A percentile compares a stretch with the other conserved stretches of the same genome.
phyloP scores from a whole-genome alignment of 768 basidiomycete species.

The Coprinopsis marcescibilis region DNA sequence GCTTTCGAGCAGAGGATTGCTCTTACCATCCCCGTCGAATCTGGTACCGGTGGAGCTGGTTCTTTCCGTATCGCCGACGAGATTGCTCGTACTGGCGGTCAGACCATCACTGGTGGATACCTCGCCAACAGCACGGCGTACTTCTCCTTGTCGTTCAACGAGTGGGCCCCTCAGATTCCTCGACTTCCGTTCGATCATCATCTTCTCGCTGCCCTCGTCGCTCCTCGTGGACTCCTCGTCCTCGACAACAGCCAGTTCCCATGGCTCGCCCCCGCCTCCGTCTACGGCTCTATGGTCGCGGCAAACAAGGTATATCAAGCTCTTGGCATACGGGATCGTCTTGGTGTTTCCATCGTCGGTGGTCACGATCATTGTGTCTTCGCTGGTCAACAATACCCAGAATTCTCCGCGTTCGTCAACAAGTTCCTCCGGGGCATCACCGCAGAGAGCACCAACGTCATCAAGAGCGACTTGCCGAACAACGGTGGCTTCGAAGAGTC shows the following conservation, averaged over 20 bases:
- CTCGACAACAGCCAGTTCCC: constrained; percentile 48
- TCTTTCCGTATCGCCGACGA: constrained; percentile 49
- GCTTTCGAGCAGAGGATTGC: constrained; percentile 50
- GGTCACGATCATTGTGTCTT: constrained; percentile 46
- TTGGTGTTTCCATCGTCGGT: constrained; percentile 47
- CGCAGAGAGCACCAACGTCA: constrained; percentile 36
- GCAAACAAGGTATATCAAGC: constrained; percentile 44
- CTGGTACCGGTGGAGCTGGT: constrained; percentile 47
- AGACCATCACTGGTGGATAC: constrained; percentile 44
- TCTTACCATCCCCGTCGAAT: constrained; percentile 53
- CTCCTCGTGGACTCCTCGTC: constrained; percentile 43
- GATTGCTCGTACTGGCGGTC: constrained; percentile 31
- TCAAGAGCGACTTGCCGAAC: constrained; percentile 32
- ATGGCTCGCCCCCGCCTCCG: constrained; percentile 44
- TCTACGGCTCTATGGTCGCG: constrained; percentile 40
- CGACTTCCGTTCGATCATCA: constrained; percentile 52
- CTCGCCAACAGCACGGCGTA: constrained; percentile 43
- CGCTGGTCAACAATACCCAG: constrained; percentile 35
- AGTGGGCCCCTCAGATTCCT: constrained; percentile 36
- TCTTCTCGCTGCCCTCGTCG: constrained; percentile 43
- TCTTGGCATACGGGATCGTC: constrained; percentile 34
- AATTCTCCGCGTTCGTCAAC: constrained; percentile 45
- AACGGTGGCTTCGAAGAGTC: constrained; percentile 28
- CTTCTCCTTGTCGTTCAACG: constrained; percentile 43
- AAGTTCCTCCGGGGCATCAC: constrained; percentile 40